Base-by-base conservation (phyloP, 2,329 filamentous ascomycete genomes). In the Coniella lustricola region DNA sequence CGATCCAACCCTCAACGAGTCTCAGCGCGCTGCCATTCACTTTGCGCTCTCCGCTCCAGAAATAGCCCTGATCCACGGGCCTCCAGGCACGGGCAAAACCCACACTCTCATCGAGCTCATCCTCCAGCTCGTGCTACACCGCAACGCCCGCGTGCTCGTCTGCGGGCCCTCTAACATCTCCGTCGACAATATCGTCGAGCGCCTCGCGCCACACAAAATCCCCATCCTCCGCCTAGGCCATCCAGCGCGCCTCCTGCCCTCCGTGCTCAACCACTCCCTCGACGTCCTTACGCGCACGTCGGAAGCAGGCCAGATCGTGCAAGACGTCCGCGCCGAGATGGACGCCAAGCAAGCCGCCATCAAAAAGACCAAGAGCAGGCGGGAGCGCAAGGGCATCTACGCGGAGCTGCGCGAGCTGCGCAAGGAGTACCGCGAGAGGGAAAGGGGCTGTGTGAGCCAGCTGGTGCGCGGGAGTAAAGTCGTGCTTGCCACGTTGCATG, bases 161-260 rank as follows among this genome's bases (percentile, higher is more conserved):
- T 97, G 93, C 60, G 93, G 91, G 0, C 93, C 93, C 0, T 95
- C 89, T 25, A 98, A 98, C 63, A 90, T 98, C 57, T 93, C 89
- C 0, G 93, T 98, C 1, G 93, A 98, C 75, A 98, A 98, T 62
- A 95, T 98, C 50, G 90, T 96, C 8, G 93, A 98, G 67, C 82
- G 93, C 7, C 77, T 97, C 2, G 81, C 90, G 2, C 82, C 87
- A 0, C 86, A 90, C 64, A 90, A 89, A 60, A 75, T 96, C 1
- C 85, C 89, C 0, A 89, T 97, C 59, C 78, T 97, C 32, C 85
- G 93, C 2, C 79, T 98, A 1, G 93, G 93, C 1, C 93, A 98
- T 65, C 93, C 93, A 0, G 93, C 93, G 1, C 83, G 93, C 17
- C 75, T 98, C 21, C 74, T 98, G 0, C 90, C 90, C 0, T 89